phyloP scores from a whole-genome alignment of 139 green algal genomes.

The Pseudopediastrum boryanum region DNA sequence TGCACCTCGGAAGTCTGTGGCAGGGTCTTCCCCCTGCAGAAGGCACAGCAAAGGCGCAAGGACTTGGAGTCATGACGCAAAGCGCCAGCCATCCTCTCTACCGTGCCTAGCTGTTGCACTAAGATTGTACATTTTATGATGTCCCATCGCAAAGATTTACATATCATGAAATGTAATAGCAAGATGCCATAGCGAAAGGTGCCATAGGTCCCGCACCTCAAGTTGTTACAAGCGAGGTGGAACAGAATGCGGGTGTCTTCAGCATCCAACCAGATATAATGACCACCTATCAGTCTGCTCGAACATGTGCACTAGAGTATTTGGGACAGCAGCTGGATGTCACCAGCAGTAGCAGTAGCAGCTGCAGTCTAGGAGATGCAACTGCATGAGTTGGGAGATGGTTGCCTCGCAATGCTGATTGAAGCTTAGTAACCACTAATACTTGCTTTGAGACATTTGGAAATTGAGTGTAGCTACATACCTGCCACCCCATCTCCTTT shows the following conservation, averaged over 20 bases:
- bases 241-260: too few species aligned
- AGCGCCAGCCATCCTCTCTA: too few species aligned
- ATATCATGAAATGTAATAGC: not conserved
- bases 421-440: not conserved
- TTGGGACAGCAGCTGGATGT: not conserved
- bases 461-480: not conserved
- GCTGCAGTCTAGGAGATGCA: not conserved
- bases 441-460: not conserved
- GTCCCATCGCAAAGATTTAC: not conserved
- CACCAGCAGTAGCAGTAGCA: not conserved
- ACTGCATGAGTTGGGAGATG: not conserved
- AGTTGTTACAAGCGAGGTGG: not conserved
- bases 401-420: too few species aligned
- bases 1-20: conserved; percentile 79
- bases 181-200: not conserved
- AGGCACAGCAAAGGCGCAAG: not conserved
- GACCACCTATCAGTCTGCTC: too few species aligned
- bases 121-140: too few species aligned
- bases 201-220: not conserved
- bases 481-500: conserved; percentile 53
- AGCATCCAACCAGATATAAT: too few species aligned
- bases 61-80: not conserved
- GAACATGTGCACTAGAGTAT: not conserved
- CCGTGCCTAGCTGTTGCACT: too few species aligned
- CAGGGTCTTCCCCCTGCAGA: conserved; percentile 71